Percentiles rank a stretch among this genome's conserved stretches.
Conservation (phyloP, 345 rosid genomes). For the Citropsis articulata region DNA sequence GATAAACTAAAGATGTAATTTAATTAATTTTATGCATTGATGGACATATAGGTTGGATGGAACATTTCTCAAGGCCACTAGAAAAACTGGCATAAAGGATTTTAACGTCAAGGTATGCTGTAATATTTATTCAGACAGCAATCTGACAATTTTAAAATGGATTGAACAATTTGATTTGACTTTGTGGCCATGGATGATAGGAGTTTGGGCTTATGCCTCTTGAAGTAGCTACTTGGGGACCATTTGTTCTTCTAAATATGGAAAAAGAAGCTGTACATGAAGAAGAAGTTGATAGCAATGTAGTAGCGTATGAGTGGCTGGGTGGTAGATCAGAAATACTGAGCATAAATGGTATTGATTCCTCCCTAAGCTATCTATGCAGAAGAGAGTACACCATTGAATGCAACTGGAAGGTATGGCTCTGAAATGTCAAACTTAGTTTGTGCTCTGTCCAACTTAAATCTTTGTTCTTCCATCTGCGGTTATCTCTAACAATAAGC, state of each 20-base stretch:
- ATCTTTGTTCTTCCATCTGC: too few species aligned
- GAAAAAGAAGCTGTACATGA: slow-evolving; percentile 24
- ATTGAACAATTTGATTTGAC: slow-evolving; percentile 20
- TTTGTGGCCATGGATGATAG: slow-evolving; percentile 37
- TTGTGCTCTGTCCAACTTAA: background rate
- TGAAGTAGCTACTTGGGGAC: slow-evolving; percentile 78
- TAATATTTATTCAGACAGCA: background rate
- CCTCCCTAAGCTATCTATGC: slow-evolving; percentile 56
- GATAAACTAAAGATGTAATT: background rate
- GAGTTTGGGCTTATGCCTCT: slow-evolving; percentile 78
- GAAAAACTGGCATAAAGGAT: slow-evolving; percentile 59
- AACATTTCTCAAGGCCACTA: slow-evolving; percentile 76
- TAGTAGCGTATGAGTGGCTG: slow-evolving; percentile 69
- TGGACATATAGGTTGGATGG: slow-evolving; percentile 87
- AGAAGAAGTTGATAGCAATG: slow-evolving; percentile 25
- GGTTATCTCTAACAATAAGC: background rate
- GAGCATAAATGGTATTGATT: slow-evolving; percentile 56
- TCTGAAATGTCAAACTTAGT: background rate
- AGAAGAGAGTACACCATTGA: slow-evolving; percentile 72
- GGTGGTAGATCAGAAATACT: slow-evolving; percentile 64
- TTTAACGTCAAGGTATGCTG: slow-evolving; percentile 53
- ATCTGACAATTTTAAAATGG: slow-evolving; percentile 1
- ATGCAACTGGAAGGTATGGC: slow-evolving; percentile 88
- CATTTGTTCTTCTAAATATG: slow-evolving; percentile 78
- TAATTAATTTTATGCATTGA: slow-evolving; percentile 42